Conservation (phyloP, 2,329 filamentous ascomycete genomes). For the Cercospora sojina region DNA sequence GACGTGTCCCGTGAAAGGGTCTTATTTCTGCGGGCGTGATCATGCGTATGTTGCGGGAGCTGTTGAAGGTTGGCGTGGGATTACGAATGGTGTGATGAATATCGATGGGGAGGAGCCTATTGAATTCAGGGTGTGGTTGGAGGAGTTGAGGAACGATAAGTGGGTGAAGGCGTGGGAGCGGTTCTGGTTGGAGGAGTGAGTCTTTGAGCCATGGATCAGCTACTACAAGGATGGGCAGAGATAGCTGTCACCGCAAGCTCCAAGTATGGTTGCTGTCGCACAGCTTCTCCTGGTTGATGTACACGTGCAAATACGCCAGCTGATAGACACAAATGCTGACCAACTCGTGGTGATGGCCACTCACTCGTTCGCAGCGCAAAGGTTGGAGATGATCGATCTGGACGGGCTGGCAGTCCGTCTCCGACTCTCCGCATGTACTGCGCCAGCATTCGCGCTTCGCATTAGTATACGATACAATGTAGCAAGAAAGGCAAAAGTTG, state of each 20-base stretch:
- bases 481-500: background rate
- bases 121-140: slow-evolving; percentile 10
- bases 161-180: slow-evolving; percentile 10
- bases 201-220: background rate
- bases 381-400: background rate
- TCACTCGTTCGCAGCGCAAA: background rate
- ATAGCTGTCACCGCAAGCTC: background rate
- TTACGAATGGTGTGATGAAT: slow-evolving; percentile 6
- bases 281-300: background rate
- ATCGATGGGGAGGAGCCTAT: slow-evolving; percentile 9
- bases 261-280: background rate
- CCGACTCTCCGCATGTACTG: background rate
- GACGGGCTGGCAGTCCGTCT: background rate
- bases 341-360: background rate
- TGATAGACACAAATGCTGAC: background rate
- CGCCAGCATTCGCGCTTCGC: background rate
- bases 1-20: background rate
- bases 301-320: background rate
- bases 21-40: slow-evolving; percentile 6
- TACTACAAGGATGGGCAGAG: background rate
- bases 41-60: slow-evolving; percentile 4
- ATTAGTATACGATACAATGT: background rate
- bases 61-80: slow-evolving; percentile 3
- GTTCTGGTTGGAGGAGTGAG: slow-evolving; percentile 11
- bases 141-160: slow-evolving; percentile 10